phyloP scores from a whole-genome alignment of 495 filamentous ascomycete species.

The Echria macrotheca region DNA sequence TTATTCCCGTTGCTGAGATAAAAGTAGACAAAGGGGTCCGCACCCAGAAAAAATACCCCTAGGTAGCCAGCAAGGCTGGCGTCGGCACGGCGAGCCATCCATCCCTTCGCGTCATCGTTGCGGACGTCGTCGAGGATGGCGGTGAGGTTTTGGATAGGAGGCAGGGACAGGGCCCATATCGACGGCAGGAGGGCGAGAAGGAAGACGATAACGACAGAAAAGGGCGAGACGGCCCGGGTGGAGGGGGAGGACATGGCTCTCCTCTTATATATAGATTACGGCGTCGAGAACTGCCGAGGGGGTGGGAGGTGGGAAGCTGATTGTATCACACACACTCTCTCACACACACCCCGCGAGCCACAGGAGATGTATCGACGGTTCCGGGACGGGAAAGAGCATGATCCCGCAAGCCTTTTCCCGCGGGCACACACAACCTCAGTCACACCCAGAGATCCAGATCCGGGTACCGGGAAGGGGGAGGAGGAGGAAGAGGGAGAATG shows the following conservation, averaged over 20 bases:
- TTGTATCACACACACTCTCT: too few relatives aligned
- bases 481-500: not conserved
- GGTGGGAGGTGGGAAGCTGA: not conserved
- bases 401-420: not conserved
- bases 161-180: not conserved
- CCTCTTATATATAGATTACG: too few relatives aligned
- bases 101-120: not conserved
- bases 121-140: not conserved
- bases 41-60: slow-evolving; percentile 49
- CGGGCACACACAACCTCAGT: too few relatives aligned
- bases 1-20: slow-evolving; percentile 49
- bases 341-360: too few relatives aligned
- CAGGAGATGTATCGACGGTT: not conserved
- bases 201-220: not conserved
- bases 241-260: not conserved
- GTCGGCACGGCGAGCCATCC: slow-evolving; percentile 33
- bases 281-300: too few relatives aligned
- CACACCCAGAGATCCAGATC: too few relatives aligned
- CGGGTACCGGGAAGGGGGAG: slow-evolving; percentile 1
- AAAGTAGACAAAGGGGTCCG: slow-evolving; percentile 49
- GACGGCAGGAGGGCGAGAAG: slow-evolving; percentile 6
- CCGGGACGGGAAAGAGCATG: not conserved
- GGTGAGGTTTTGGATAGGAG: not conserved
- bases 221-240: not conserved
- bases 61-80: slow-evolving; percentile 41